These are phyloP conservation scores for Juglanconis juglandina DNA, from an alignment of 2,329 filamentous ascomycete species.

Conservation along the genomic window DNA sequence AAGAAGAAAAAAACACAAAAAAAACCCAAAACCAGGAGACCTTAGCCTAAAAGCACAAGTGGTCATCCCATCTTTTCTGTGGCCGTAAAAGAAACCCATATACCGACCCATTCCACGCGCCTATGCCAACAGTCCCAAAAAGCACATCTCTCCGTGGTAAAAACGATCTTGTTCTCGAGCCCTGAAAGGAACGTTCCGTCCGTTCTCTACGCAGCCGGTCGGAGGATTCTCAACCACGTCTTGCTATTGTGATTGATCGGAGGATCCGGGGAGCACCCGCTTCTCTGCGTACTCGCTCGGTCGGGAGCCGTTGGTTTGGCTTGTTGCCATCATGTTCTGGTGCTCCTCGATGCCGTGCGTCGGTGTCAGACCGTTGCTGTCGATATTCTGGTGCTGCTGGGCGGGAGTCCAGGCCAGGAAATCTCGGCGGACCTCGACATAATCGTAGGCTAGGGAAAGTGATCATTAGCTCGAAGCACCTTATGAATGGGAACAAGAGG, in stretches of 20 bases:
- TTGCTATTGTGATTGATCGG: conserved; percentile 11
- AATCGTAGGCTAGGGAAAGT: conserved; percentile 65
- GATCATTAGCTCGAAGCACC: neutral
- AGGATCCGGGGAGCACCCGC: conserved; percentile 9
- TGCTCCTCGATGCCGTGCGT: conserved; percentile 73
- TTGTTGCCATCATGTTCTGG: conserved; percentile 47
- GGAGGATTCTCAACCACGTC: neutral
- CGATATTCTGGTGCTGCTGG: conserved; percentile 59
- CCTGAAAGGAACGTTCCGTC: neutral
- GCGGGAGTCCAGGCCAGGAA: conserved; percentile 85
- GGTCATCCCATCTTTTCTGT: neutral
- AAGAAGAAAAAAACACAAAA: neutral
- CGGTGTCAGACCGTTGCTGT: conserved; percentile 58
- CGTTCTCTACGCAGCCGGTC: neutral
- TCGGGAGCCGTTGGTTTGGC: conserved; percentile 8
- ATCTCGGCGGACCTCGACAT: conserved; percentile 80
- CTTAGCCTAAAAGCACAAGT: neutral
- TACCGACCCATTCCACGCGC: neutral
- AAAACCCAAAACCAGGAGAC: neutral
- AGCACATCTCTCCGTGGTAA: neutral
- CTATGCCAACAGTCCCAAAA: neutral
- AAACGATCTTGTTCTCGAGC: neutral
- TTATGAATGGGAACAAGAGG: accelerated
- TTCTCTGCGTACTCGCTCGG: conserved; percentile 16
- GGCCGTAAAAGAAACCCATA: neutral